These are phyloP conservation scores for Neonectria sp. DNA, from an alignment of 2,329 filamentous ascomycete species.

Conservation along the genomic window DNA sequence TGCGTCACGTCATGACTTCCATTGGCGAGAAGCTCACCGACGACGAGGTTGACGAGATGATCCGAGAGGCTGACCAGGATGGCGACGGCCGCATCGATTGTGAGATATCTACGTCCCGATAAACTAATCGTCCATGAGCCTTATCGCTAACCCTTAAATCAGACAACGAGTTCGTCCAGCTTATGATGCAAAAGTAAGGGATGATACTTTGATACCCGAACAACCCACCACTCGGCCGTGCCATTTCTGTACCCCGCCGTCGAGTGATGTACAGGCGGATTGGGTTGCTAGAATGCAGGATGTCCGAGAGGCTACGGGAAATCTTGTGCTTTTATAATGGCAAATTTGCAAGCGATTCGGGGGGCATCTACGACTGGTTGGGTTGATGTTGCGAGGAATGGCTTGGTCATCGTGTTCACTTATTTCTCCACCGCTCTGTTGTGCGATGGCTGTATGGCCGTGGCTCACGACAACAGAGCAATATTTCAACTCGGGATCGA, in stretches of 20 bases:
- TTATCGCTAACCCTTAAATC: constrained; percentile 39
- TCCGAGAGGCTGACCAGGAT: constrained; percentile 91
- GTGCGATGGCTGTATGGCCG: constrained; percentile 37
- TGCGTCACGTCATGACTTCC: constrained; percentile 92
- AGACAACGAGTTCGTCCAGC: constrained; percentile 95
- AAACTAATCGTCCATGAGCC: background rate
- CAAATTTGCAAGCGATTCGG: constrained; percentile 52
- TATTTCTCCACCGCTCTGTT: constrained; percentile 40
- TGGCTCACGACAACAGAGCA: constrained; percentile 45
- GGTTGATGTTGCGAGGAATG: constrained; percentile 46
- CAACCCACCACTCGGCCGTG: constrained; percentile 38
- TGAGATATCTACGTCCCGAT: constrained; percentile 60
- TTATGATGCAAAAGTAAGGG: constrained; percentile 94
- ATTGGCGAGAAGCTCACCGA: constrained; percentile 94
- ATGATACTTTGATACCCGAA: constrained; percentile 46
- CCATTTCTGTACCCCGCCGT: constrained; percentile 33
- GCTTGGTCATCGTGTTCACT: constrained; percentile 46
- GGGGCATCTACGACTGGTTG: constrained; percentile 45
- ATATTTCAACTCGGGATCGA: constrained; percentile 37
- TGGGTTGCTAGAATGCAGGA: constrained; percentile 38
- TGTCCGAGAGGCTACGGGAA: constrained; percentile 37
- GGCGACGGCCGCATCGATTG: constrained; percentile 92
- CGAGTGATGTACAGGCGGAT: constrained; percentile 21
- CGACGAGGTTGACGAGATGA: constrained; percentile 94
- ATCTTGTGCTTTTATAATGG: constrained; percentile 48